Evolutionary conservation across 352 stramenopile genomes (phyloP), one percentile per base, ranked within the genome.

Genomic region (Thalassiosira ordinaria): DNA sequence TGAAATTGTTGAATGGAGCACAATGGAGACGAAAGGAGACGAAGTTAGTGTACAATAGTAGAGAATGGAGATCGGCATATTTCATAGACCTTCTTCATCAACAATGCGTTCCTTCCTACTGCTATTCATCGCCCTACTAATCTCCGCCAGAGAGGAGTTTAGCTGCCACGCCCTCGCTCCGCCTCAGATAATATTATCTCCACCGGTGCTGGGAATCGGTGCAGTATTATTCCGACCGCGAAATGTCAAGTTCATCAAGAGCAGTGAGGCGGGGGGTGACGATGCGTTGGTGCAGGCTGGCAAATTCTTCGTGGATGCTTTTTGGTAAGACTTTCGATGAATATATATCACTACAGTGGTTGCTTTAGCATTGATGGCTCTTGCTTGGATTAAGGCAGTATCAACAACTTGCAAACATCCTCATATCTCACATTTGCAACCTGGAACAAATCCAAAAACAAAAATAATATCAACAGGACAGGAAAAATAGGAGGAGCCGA

Each of bases 301-400:
- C 0, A 79, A 86, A 66, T 91, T 93, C 56, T 93, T 93, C 57
- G 83, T 89, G 0, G 88, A 91, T 71, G 80, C 85, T 1, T 93
- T 93, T 39, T 93, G 88, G 87, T 81, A 72, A 41, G 73, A 35
- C 16, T 44, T 44, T 44, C 35, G 33, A 41, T 11, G 33, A 11
- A 41, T 5, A 11, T 41, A 11, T 41, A n/a, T n/a, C n/a, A n/a
- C n/a, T n/a, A n/a, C n/a, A n/a, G n/a, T n/a, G n/a, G n/a, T n/a
- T n/a, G n/a, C n/a, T n/a, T n/a, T n/a, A n/a, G n/a, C n/a, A n/a
- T n/a, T n/a, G n/a, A n/a, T n/a, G n/a, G n/a, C n/a, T n/a, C n/a
- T n/a, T n/a, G n/a, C n/a, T n/a, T n/a, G n/a, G n/a, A n/a, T n/a
- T n/a, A n/a, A n/a, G n/a, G n/a, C n/a, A n/a, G n/a, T n/a, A n/a